phyloP scores from a whole-genome alignment of 768 basidiomycete species.

The Gloeopeniophorella convolvens region DNA sequence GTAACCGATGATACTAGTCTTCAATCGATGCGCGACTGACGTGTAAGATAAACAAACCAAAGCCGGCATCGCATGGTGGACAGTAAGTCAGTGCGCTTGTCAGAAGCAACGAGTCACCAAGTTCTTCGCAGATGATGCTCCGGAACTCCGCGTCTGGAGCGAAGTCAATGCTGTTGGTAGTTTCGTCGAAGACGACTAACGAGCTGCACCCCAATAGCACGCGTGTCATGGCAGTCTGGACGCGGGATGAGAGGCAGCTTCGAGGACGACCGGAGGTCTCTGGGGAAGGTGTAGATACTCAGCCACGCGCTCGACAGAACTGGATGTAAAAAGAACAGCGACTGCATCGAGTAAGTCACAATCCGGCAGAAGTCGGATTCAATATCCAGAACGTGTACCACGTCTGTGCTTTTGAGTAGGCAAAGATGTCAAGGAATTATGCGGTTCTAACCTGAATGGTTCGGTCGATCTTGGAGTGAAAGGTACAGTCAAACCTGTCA shows the following conservation, averaged over 20 bases:
- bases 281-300: slow-evolving; percentile 89
- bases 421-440: neutral
- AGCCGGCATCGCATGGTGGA: slow-evolving; percentile 4
- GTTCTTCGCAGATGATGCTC: slow-evolving; percentile 70
- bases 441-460: slow-evolving; percentile 59
- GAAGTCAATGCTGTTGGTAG: slow-evolving; percentile 71
- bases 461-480: slow-evolving; percentile 67
- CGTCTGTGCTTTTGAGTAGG: slow-evolving; percentile 40
- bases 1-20: slow-evolving; percentile 35
- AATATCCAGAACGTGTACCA: slow-evolving; percentile 90
- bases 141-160: slow-evolving; percentile 80
- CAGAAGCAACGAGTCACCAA: slow-evolving; percentile 56
- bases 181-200: slow-evolving; percentile 66
- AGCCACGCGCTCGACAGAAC: slow-evolving; percentile 84
- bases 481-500: slow-evolving; percentile 64
- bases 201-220: slow-evolving; percentile 56
- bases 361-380: slow-evolving; percentile 76
- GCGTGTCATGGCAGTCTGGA: slow-evolving; percentile 42
- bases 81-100: slow-evolving; percentile 39
- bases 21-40: slow-evolving; percentile 19
- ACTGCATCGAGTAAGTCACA: slow-evolving; percentile 75
- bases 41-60: too few species aligned
- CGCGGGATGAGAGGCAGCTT: too few species aligned
- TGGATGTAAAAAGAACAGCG: slow-evolving; percentile 54
- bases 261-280: slow-evolving; percentile 73